phyloP scores from a whole-genome alignment of 306 rosid genomes.

The Cicer yamashitae region DNA sequence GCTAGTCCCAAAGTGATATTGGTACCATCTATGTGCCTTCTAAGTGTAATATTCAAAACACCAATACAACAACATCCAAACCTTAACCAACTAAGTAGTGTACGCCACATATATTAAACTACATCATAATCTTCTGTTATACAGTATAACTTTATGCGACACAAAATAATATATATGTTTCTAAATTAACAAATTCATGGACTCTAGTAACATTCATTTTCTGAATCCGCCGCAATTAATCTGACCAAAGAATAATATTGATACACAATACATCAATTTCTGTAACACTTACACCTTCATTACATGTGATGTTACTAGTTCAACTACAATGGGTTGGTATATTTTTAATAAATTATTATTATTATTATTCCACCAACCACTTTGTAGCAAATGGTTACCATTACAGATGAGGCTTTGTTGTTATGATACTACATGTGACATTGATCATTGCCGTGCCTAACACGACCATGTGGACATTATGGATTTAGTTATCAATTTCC shows the following conservation, averaged over 20 bases:
- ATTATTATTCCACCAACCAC: not conserved
- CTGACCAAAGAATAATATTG: not conserved
- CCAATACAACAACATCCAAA: too few relatives aligned
- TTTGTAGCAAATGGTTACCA: not conserved
- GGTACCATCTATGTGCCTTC: too few relatives aligned
- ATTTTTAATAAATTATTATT: not conserved
- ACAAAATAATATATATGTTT: too few relatives aligned
- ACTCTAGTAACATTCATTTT: not conserved
- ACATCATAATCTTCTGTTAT: too few relatives aligned
- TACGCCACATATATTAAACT: too few relatives aligned
- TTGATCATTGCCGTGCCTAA: constrained; percentile 6
- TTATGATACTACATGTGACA: constrained; percentile 3
- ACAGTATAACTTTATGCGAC: too few relatives aligned
- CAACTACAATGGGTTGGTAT: constrained; percentile 9
- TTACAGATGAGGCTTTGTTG: not conserved
- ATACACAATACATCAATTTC: not conserved
- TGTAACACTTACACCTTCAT: not conserved
- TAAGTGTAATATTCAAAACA: too few relatives aligned
- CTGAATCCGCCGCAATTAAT: not conserved
- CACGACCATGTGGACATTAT: constrained; percentile 11
- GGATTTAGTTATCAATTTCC: not conserved
- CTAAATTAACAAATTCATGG: not conserved
- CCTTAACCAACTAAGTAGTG: too few relatives aligned
- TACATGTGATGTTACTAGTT: constrained; percentile 6
- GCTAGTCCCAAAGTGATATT: too few relatives aligned